Base-by-base conservation (phyloP, 768 basidiomycete genomes). In the Hericium erinaceus region DNA sequence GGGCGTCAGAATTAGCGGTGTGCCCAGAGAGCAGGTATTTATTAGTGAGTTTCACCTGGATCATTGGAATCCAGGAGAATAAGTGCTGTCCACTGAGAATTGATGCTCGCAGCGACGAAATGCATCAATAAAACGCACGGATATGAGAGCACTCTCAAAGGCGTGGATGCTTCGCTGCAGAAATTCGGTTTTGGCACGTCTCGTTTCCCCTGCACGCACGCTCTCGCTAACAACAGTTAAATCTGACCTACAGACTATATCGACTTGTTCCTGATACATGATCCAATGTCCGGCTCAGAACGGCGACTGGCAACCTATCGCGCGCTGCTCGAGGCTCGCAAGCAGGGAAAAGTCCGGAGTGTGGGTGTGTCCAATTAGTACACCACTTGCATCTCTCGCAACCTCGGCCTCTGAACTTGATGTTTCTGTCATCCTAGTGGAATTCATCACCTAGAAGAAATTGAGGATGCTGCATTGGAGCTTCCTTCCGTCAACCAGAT, bases 341-440 rank as follows among this genome's bases (percentile, higher is more conserved):
- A 72, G 26, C 77, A 71, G 4, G 89, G 90, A 2, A 88, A 87
- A 63, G 78, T 91, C 54, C 77, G 80, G 59, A 76, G 76, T 6
- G 80, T 90, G 18, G 90, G 90, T 1, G 90, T 92, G 9, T 91
- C 88, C 2, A 93, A 93, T 70, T 93, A 83, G 89, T 89, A 63
- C 48, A 85, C 61, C 37, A 8, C 10, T 26, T 33, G 33, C 8
- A 33, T 33, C 8, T 33, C 33, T 33, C 33, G 2, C 33, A 33
- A 33, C 33, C 6, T 33, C 33, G 9, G 33, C 6, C 33, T 33
- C 33, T 33, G 33, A 8, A 33, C 4, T 8, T 2, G 33, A 33
- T 33, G 33, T 8, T 7, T 33, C 33, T 33, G 33, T 8, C 46
- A 28, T 28, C 39, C 41, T 48, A 92, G 89, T 63, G 79, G 79